Conservation (phyloP, 768 basidiomycete species). For the Termitomyces sp. region DNA sequence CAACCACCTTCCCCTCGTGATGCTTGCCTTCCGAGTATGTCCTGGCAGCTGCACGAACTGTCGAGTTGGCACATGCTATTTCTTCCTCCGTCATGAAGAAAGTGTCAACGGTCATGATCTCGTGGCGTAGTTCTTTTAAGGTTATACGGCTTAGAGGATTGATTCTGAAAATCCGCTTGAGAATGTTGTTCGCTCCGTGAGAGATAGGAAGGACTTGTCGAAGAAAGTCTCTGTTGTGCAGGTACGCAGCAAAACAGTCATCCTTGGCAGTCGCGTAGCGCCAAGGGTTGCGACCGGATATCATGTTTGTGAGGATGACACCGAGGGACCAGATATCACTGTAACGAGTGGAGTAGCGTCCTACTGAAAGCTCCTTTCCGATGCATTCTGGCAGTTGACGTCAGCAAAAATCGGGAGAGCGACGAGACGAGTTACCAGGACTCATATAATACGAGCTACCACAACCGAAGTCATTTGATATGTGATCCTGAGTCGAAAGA, state of each 20-base stretch:
- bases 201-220: slow-evolving; percentile 72
- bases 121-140: slow-evolving; percentile 53
- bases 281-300: slow-evolving; percentile 78
- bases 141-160: slow-evolving; percentile 58
- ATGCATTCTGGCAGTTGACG: slow-evolving; percentile 44
- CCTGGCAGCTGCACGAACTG: slow-evolving; percentile 16
- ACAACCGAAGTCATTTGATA: slow-evolving; percentile 47
- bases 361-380: slow-evolving; percentile 34
- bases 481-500: slow-evolving; percentile 42
- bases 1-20: slow-evolving; percentile 1
- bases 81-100: slow-evolving; percentile 58
- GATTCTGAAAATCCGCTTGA: slow-evolving; percentile 68
- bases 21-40: slow-evolving; percentile 6
- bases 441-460: slow-evolving; percentile 67
- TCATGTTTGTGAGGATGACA: slow-evolving; percentile 80
- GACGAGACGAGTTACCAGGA: slow-evolving; percentile 42
- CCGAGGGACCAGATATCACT: slow-evolving; percentile 76
- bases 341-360: slow-evolving; percentile 50
- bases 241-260: slow-evolving; percentile 60
- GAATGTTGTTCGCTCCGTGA: slow-evolving; percentile 51
- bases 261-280: slow-evolving; percentile 60
- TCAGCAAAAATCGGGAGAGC: slow-evolving; percentile 6
- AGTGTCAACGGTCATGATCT: slow-evolving; percentile 48
- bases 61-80: slow-evolving; percentile 24
- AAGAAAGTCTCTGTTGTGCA: slow-evolving; percentile 60